Base-by-base conservation (phyloP, 352 stramenopile genomes). In the Globisporangium camurandrum region DNA sequence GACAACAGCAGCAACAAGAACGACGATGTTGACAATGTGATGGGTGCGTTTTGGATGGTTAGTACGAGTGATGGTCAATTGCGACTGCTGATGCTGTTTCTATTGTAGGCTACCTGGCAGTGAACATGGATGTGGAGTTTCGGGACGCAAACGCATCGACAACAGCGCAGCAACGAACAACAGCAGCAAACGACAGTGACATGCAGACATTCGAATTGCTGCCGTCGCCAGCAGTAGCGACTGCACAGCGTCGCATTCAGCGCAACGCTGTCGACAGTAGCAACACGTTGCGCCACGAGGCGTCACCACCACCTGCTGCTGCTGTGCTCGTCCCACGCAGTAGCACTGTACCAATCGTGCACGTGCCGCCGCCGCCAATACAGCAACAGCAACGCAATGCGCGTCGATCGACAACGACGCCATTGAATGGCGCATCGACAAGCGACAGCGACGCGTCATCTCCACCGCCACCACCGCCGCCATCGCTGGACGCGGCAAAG, bases 101-200 rank as follows among this genome's bases (percentile, higher is more conserved):
- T 12, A 27, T n/a, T 26, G 6, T 17, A 51, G 69, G 57, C 0
- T 75, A 74, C 38, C 43, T 77, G 38, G 51, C 57, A 16, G 53
- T 73, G 40, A 62, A 27, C 41, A 61, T 67, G 40, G 45, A 59
- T 20, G 33, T 50, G 4, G 34, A 47, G 17, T 49, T 53, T 23
- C 39, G 44, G 26, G 19, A 37, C 31, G 3, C 24, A 4, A 27
- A 14, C 11, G 39, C 33, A n/a, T 4, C 8, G 33, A 39, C 33
- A 14, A 2, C 9, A 17, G 19, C 33, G 33, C 33, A n/a, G 33
- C 6, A n/a, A 12, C 17, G 12, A 20, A 5, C 12, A 17, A 39
- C 4, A 37, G 24, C 23, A 12, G 19, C 46, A n/a, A n/a, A n/a
- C n/a, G n/a, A n/a, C 4, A 39, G 12, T 5, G 12, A 4, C 17